phyloP scores from a whole-genome alignment of 2,329 filamentous ascomycete genomes.

The Pyrenophora graminea region DNA sequence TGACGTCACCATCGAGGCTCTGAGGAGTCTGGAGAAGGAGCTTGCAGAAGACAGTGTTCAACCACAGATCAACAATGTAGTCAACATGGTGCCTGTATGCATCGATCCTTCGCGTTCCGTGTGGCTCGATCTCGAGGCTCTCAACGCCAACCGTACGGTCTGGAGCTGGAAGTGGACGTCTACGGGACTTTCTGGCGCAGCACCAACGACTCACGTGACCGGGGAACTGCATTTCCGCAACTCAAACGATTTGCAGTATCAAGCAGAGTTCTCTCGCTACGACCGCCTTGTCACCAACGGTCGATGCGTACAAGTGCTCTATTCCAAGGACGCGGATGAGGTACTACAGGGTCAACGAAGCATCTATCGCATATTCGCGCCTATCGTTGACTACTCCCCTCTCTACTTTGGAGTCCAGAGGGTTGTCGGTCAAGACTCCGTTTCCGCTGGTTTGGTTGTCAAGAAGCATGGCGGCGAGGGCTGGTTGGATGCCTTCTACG shows the following conservation, averaged over 20 bases:
- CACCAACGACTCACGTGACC: constrained; percentile 24
- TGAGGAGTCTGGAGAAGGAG: too few relatives aligned
- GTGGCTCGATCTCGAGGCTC: background rate
- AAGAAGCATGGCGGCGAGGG: constrained; percentile 23
- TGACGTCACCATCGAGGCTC: too few relatives aligned
- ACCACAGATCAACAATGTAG: too few relatives aligned
- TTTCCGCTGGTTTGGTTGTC: constrained; percentile 19
- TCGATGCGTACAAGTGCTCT: constrained; percentile 34
- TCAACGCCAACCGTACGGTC: constrained; percentile 8
- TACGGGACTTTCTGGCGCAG: constrained; percentile 6
- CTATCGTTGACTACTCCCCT: constrained; percentile 44
- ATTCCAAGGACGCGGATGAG: constrained; percentile 34
- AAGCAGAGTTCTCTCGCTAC: constrained; percentile 34
- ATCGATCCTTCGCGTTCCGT: too few relatives aligned
- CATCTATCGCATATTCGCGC: constrained; percentile 47
- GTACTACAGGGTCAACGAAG: constrained; percentile 39
- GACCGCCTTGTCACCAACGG: constrained; percentile 38
- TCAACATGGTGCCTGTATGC: too few relatives aligned
- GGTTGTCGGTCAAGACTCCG: constrained; percentile 11
- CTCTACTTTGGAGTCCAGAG: constrained; percentile 39
- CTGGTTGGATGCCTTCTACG: constrained; percentile 26
- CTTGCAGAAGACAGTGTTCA: too few relatives aligned
- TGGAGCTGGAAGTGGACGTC: constrained; percentile 40
- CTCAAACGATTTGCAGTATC: constrained; percentile 15
- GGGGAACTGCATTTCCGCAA: constrained; percentile 31